These are phyloP conservation scores for maize (Zea mays) DNA, from an alignment of 176 grass and related monocot genomes.

Conservation along the genomic window Zm-B73-REFERENCE-NAM-5.0 NC_050098.1:96355001-96355500, in stretches of 20 bases:
- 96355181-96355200: conserved; percentile 98
- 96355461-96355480: conserved; percentile 77
- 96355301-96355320: conserved; percentile 72
- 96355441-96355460: conserved; percentile 79
- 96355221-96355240: conserved; percentile 81
- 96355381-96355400: conserved; percentile 71
- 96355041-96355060: neutral
- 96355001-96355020: neutral
- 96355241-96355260: neutral
- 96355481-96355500: conserved; percentile 78
- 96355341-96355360: conserved; percentile 81
- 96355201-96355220: conserved; percentile 95
- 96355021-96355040: neutral
- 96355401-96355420: conserved; percentile 85
- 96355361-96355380: conserved; percentile 86
- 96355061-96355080: neutral
- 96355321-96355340: conserved; percentile 44
- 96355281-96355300: conserved; percentile 37
- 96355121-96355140: neutral
- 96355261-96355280: conserved; percentile 9
- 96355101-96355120: neutral
- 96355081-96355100: neutral
- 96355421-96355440: conserved; percentile 98
- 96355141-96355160: conserved; percentile 59
- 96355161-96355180: conserved; percentile 86